phyloP scores from a whole-genome alignment of 331 rosid genomes.

The Quercus lobata region DNA sequence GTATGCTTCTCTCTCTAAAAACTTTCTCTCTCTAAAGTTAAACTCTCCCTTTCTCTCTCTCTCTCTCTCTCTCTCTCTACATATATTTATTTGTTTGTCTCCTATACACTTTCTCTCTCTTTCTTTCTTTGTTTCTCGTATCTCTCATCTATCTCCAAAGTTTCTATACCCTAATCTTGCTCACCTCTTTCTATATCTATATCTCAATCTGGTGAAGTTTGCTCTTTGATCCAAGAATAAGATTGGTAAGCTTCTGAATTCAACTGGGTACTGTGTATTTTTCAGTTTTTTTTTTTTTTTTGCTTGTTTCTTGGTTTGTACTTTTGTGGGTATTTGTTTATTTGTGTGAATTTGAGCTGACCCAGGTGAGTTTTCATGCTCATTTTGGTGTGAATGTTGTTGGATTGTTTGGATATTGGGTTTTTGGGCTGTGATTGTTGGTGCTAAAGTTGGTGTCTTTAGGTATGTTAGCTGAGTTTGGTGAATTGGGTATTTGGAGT shows the following conservation, averaged over 20 bases:
- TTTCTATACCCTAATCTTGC: slow-evolving; percentile 69
- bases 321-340: slow-evolving; percentile 22
- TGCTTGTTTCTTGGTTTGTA: slow-evolving; percentile 24
- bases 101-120: slow-evolving; percentile 11
- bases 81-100: slow-evolving; percentile 71
- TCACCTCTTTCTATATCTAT: slow-evolving; percentile 12
- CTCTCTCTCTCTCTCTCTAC: slow-evolving; percentile 42
- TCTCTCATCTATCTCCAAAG: slow-evolving; percentile 41
- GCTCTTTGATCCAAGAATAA: slow-evolving; percentile 46
- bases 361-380: slow-evolving; percentile 14
- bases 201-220: slow-evolving; percentile 33
- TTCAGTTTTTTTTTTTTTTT: background rate
- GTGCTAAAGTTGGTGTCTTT: slow-evolving; percentile 16
- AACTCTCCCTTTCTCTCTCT: slow-evolving; percentile 25
- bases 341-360: slow-evolving; percentile 32
- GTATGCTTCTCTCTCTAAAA: slow-evolving; percentile 45
- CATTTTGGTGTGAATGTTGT: slow-evolving; percentile 22
- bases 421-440: slow-evolving; percentile 26
- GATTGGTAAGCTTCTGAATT: slow-evolving; percentile 54
- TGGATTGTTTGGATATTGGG: slow-evolving; percentile 30
- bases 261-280: slow-evolving; percentile 13
- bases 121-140: slow-evolving; percentile 54
- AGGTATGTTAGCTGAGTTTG: slow-evolving; percentile 6
- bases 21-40: slow-evolving; percentile 28
- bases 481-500: slow-evolving; percentile 37